These are phyloP conservation scores for Sporothrix mexicana DNA, from an alignment of 2,329 filamentous ascomycete genomes.

Conservation along the genomic window DNA sequence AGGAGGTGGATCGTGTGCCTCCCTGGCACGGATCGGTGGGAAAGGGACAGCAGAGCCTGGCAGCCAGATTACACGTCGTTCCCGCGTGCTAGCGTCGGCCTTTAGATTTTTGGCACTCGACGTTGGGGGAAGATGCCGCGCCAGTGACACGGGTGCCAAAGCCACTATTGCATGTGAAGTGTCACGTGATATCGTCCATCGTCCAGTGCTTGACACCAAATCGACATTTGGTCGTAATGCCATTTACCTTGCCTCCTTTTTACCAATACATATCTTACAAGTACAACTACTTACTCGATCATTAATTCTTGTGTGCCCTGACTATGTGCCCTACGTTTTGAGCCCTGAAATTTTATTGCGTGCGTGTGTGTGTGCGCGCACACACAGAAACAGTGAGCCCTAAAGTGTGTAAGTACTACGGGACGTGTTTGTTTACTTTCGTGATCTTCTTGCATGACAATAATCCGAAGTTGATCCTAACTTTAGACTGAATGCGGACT, in stretches of 20 bases:
- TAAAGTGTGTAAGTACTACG: no score
- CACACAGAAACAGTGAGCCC: no score
- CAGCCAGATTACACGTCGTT: conserved; percentile 13
- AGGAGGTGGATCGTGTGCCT: conserved; percentile 15
- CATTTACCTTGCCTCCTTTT: no score
- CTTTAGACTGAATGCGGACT: no score
- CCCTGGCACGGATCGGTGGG: conserved; percentile 7
- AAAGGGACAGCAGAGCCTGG: conserved; percentile 17
- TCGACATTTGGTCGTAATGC: neutral
- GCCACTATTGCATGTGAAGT: neutral
- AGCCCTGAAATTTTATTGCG: neutral
- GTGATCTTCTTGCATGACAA: no score
- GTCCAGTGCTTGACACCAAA: neutral
- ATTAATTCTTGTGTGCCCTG: neutral
- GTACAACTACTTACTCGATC: no score
- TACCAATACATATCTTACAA: no score
- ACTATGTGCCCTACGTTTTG: neutral
- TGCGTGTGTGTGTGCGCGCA: no score
- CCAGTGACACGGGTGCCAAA: neutral
- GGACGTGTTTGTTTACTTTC: no score
- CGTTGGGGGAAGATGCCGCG: neutral
- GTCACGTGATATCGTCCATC: neutral
- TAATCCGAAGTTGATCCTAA: no score
- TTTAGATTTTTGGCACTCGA: conserved; percentile 4
- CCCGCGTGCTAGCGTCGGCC: conserved; percentile 25